Percentiles rank a stretch among this genome's conserved stretches.
Conservation (phyloP, 2,329 filamentous ascomycete genomes). For the Ceratocystis papillata region DNA sequence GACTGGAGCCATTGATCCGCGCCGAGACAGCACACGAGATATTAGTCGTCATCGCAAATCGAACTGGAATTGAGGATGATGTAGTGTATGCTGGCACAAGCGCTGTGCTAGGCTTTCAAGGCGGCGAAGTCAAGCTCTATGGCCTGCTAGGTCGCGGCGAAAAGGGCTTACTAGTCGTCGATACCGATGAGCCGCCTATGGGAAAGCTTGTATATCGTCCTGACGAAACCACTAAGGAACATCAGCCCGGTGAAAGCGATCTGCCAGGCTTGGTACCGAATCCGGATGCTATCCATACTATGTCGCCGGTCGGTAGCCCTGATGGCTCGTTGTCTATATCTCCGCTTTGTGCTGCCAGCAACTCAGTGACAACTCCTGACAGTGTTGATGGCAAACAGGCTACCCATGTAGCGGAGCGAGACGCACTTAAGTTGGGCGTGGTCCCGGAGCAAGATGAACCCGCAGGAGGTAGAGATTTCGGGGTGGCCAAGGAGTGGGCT, state of each 20-base stretch:
- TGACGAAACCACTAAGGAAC: conserved; percentile 3
- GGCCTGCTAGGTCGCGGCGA: conserved; percentile 61
- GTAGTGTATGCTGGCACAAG: conserved; percentile 65
- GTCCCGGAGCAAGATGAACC: conserved; percentile 23
- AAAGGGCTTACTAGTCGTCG: conserved; percentile 56
- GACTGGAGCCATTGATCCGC: conserved; percentile 55
- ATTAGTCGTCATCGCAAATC: conserved; percentile 60
- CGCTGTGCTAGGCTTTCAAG: conserved; percentile 54
- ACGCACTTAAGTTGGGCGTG: conserved; percentile 18
- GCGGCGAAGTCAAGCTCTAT: conserved; percentile 56
- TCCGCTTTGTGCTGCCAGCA: not conserved
- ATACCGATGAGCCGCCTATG: conserved; percentile 41
- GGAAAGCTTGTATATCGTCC: conserved; percentile 36
- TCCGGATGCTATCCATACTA: conserved; percentile 9
- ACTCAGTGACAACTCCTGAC: not conserved
- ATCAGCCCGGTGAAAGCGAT: not conserved
- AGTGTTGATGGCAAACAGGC: conserved; percentile 1
- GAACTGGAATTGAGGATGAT: conserved; percentile 54
- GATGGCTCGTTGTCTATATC: not conserved
- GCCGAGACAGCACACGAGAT: conserved; percentile 45
- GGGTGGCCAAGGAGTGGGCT: conserved; percentile 16
- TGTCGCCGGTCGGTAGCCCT: conserved; percentile 8
- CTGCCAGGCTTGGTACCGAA: conserved; percentile 21
- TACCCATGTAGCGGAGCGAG: not conserved
- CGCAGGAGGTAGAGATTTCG: conserved; percentile 16